phyloP scores from a whole-genome alignment of 768 basidiomycete genomes.

The Aureoboletus auriporus region DNA sequence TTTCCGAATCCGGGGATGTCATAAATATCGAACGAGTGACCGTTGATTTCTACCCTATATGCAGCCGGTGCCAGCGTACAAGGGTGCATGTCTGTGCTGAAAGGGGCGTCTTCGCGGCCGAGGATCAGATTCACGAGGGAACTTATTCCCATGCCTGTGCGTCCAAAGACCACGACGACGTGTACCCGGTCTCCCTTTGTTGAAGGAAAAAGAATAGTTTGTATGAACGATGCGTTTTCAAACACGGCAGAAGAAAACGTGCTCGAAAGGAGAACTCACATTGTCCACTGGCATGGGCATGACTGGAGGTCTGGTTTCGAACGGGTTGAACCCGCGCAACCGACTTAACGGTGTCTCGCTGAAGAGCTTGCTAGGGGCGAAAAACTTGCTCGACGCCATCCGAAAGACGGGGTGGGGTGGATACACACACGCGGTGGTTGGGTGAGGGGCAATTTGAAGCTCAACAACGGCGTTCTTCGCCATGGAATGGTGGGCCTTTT shows the following conservation, averaged over 20 bases:
- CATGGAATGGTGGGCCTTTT: constrained; percentile 12
- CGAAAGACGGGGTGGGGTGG: background rate
- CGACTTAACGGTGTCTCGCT: constrained; percentile 20
- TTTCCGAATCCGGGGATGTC: constrained; percentile 27
- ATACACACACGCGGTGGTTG: constrained; percentile 15
- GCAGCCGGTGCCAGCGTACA: constrained; percentile 21
- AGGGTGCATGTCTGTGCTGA: constrained; percentile 30
- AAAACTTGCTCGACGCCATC: constrained; percentile 25
- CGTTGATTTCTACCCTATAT: constrained; percentile 28
- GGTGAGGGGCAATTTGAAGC: constrained; percentile 11
- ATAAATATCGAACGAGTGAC: constrained; percentile 28
- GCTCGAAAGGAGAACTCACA: constrained; percentile 13
- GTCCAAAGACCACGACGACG: constrained; percentile 30
- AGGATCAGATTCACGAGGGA: constrained; percentile 31
- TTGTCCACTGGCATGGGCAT: constrained; percentile 30
- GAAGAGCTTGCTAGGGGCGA: constrained; percentile 17
- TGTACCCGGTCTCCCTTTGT: constrained; percentile 28
- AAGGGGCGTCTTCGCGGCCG: constrained; percentile 30
- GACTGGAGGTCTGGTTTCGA: constrained; percentile 18
- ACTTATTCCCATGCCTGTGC: constrained; percentile 31
- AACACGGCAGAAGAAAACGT: background rate
- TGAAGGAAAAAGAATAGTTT: no score
- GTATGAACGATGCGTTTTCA: background rate
- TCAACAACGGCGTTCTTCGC: constrained; percentile 20
- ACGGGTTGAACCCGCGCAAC: constrained; percentile 23